Percentiles rank a stretch among this genome's conserved stretches.
These are phyloP conservation scores for Helotiales sp. DNA, from an alignment of 2,329 filamentous ascomycete genomes.

Conservation along the genomic window DNA sequence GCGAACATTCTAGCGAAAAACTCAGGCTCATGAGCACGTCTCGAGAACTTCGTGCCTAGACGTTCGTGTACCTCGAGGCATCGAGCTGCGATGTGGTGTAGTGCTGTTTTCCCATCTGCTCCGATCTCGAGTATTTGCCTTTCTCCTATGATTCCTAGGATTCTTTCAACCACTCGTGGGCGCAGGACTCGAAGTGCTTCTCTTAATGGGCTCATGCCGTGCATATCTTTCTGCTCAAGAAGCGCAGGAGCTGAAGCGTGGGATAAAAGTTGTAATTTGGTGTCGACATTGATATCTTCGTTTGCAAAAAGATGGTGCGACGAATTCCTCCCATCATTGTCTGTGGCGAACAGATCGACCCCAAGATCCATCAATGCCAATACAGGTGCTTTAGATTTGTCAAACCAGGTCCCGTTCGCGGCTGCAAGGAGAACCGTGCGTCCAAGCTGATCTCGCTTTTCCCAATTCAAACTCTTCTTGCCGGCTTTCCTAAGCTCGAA, in stretches of 20 bases:
- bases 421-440: constrained; percentile 26
- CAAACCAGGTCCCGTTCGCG: constrained; percentile 17
- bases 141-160: constrained; percentile 27
- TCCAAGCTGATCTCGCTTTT: constrained; percentile 21
- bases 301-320: constrained; percentile 26
- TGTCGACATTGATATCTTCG: constrained; percentile 21
- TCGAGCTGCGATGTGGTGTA: constrained; percentile 28
- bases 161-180: constrained; percentile 7
- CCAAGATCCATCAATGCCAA: constrained; percentile 10
- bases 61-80: background rate
- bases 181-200: constrained; percentile 10
- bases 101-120: constrained; percentile 24
- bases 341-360: constrained; percentile 5
- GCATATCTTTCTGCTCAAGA: background rate
- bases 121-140: constrained; percentile 26
- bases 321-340: constrained; percentile 11
- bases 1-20: background rate
- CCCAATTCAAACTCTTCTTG: constrained; percentile 30
- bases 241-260: background rate
- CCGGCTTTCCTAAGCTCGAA: too few species aligned
- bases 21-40: background rate
- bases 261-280: constrained; percentile 23
- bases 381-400: constrained; percentile 14
- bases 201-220: background rate
- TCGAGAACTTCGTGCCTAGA: background rate